Base-by-base conservation (phyloP, 305 asterid species). In the Fraxinus latifolia region DNA sequence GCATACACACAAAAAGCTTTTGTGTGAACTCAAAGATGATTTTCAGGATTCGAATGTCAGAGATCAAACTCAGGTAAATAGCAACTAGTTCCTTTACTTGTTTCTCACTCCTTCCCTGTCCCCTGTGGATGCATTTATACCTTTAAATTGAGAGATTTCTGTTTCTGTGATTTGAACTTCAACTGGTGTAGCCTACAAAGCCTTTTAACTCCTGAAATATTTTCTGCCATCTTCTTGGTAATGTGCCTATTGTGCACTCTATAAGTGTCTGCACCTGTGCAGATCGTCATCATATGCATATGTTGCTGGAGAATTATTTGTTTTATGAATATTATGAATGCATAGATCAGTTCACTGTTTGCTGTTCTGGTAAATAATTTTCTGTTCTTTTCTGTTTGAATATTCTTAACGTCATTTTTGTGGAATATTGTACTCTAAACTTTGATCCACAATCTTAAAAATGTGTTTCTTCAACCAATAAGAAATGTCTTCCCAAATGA, bases 1-100 rank as follows among this genome's bases (percentile, higher is more conserved):
- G 31, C 78, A 60, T 74, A 85, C 93, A 29, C 91, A 91, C 77
- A 80, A 79, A 73, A 86, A 89, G 86, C 93, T 93, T 84, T 79
- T 86, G 77, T 65, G 58, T 76, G 89, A 82, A 79, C 70, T 83
- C 73, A 85, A 83, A 79, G 90, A 83, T 78, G 81, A 75, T 82
- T 44, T 53, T 67, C 47, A 79, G 25, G 83, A 67, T 79, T 67
- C 73, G 29, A 74, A 53, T 58, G 77, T 71, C 58, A 73, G 78
- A 83, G 78, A 71, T 55, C 7, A 27, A 67, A 65, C 85, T 74
- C 78, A 80, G 90, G 88, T 88, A 81, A 27, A 27, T 27, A 12
- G 34, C 19, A 67, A 12, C 17, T 27, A 27, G 37, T 67, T 65
- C n/a, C 36, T 25, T 8, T 65, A 7, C 73, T 65, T 65, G 71